Percentiles rank a stretch among this genome's conserved stretches.
These are phyloP conservation scores for Fragilaria radians DNA, from an alignment of 108 stramenopile species.

Conservation along the genomic window DNA sequence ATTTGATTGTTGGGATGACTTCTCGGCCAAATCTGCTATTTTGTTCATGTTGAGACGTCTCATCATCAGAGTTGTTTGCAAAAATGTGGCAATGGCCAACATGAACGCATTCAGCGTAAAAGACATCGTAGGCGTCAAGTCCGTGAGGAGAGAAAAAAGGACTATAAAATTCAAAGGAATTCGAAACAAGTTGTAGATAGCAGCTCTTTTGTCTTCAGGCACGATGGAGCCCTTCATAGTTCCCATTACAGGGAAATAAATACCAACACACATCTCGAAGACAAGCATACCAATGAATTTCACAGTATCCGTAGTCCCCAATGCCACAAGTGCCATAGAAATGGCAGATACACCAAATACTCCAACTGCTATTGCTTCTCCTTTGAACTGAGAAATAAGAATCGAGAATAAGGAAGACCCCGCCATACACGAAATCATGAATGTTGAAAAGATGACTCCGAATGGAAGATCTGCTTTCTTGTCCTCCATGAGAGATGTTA, in stretches of 20 bases:
- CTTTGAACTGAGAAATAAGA: slow-evolving; percentile 51
- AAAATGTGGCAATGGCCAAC: slow-evolving; percentile 49
- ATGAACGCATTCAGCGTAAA: slow-evolving; percentile 62
- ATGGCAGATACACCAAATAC: slow-evolving; percentile 57
- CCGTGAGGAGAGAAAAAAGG: slow-evolving; percentile 79
- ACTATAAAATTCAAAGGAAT: slow-evolving; percentile 94
- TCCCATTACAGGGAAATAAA: slow-evolving; percentile 94
- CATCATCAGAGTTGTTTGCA: slow-evolving; percentile 50
- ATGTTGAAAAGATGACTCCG: slow-evolving; percentile 90
- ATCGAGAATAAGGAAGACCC: slow-evolving; percentile 86
- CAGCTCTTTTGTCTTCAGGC: slow-evolving; percentile 88
- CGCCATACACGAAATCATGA: slow-evolving; percentile 94
- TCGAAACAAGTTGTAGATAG: slow-evolving; percentile 93
- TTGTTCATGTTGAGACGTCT: slow-evolving; percentile 15
- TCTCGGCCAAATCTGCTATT: background rate
- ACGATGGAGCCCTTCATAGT: slow-evolving; percentile 92
- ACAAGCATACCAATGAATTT: slow-evolving; percentile 82
- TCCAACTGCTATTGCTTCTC: slow-evolving; percentile 54
- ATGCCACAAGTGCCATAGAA: slow-evolving; percentile 54
- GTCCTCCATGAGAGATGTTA: slow-evolving; percentile 45
- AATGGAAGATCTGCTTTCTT: slow-evolving; percentile 63
- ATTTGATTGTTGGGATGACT: background rate
- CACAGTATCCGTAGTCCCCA: slow-evolving; percentile 44
- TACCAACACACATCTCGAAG: slow-evolving; percentile 95
- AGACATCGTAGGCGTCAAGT: slow-evolving; percentile 51